phyloP scores from a whole-genome alignment of 1,284 basidiomycete species.

The Ustilago trichophora region DNA sequence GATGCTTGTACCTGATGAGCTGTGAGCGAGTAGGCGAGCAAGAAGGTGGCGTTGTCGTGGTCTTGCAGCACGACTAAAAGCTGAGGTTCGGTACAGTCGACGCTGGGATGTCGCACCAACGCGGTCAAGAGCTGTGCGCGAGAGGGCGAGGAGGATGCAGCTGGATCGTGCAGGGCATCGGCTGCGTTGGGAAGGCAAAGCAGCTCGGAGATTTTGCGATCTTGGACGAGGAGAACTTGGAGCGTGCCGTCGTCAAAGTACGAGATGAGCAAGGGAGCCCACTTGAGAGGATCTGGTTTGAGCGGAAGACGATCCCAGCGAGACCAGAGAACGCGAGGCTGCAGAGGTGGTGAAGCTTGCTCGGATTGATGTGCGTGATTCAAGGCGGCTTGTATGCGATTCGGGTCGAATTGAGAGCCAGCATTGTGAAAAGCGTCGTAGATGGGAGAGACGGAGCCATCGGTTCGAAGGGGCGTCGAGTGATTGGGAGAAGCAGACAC shows the following conservation, averaged over 20 bases:
- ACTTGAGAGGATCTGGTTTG: conserved; percentile 1
- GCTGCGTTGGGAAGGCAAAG: conserved; percentile 26
- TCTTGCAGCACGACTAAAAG: conserved; percentile 24
- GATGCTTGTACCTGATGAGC: conserved; percentile 27
- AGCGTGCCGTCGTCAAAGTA: conserved; percentile 34
- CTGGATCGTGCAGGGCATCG: conserved; percentile 1
- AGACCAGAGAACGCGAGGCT: conserved; percentile 27
- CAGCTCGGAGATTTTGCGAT: conserved; percentile 36
- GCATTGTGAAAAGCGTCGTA: conserved; percentile 45
- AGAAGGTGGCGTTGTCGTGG: background rate
- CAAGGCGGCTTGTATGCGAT: conserved; percentile 21
- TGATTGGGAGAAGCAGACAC: conserved; percentile 3
- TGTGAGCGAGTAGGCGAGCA: conserved; percentile 34
- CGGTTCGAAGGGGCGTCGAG: conserved; percentile 14
- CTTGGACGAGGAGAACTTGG: conserved; percentile 30
- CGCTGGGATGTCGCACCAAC: conserved; percentile 19
- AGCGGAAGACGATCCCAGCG: conserved; percentile 36
- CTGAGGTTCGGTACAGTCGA: conserved; percentile 6
- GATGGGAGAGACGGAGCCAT: conserved; percentile 44
- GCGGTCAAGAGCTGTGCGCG: conserved; percentile 12
- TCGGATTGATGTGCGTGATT: background rate
- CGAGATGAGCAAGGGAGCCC: conserved; percentile 28
- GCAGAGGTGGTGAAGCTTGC: background rate
- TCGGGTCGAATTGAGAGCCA: conserved; percentile 13
- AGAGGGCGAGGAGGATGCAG: background rate